Conservation (phyloP, 176 grass and related monocot species). For the Ensete glaucum region DNA sequence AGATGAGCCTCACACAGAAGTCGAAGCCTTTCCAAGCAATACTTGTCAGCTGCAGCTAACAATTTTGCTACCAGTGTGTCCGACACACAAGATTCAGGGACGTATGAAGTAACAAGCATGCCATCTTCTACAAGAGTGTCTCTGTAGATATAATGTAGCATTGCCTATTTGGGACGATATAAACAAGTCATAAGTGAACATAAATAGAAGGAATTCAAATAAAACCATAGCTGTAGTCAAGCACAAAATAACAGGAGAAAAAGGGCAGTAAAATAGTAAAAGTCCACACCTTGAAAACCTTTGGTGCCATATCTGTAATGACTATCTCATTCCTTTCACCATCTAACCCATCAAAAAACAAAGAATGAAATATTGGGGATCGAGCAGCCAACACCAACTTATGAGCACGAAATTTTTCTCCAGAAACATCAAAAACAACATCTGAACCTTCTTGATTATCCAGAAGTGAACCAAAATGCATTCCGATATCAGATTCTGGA, state of each 20-base stretch:
- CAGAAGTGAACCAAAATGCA: neutral
- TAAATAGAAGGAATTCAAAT: neutral
- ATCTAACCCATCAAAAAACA: neutral
- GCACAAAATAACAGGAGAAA: neutral
- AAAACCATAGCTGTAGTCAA: neutral
- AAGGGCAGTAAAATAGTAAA: neutral
- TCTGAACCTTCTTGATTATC: neutral
- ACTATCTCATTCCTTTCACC: neutral
- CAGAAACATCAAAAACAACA: neutral
- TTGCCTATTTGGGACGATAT: neutral
- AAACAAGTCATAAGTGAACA: neutral
- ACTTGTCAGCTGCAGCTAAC: neutral
- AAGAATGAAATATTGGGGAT: conserved; percentile 1
- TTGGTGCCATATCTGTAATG: neutral
- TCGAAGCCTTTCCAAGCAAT: neutral
- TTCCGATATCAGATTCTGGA: neutral
- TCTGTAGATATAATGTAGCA: neutral
- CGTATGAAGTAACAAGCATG: neutral
- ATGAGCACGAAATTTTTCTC: neutral
- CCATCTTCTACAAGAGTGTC: neutral
- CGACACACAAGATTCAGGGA: neutral
- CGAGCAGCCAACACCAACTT: neutral
- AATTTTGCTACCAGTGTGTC: neutral
- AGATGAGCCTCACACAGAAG: neutral
- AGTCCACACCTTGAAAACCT: neutral